phyloP scores from a whole-genome alignment of 441 rosid genomes.

The Breynia disticha region DNA sequence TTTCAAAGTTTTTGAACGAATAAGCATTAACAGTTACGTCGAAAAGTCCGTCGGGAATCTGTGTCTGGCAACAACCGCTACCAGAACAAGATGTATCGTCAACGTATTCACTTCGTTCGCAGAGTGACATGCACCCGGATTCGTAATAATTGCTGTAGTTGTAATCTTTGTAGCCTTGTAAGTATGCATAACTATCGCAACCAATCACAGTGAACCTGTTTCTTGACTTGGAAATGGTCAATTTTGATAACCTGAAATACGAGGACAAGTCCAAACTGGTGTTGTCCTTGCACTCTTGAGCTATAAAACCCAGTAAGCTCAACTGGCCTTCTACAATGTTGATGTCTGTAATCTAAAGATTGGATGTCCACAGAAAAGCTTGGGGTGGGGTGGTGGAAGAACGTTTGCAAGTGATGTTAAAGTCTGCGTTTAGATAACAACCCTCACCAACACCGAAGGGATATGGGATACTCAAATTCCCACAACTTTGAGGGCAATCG shows the following conservation, averaged over 20 bases:
- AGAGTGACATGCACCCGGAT: not conserved
- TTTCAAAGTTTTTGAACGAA: too few relatives aligned
- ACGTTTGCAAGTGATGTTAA: too few relatives aligned
- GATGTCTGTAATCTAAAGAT: not conserved
- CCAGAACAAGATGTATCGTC: not conserved
- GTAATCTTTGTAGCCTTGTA: not conserved
- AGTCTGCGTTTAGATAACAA: too few relatives aligned
- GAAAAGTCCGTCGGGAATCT: constrained; percentile 6
- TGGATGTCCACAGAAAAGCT: not conserved
- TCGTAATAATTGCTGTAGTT: too few relatives aligned
- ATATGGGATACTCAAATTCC: too few relatives aligned
- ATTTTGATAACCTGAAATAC: not conserved
- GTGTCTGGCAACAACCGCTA: constrained; percentile 10
- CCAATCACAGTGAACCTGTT: not conserved
- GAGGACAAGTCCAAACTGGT: not conserved
- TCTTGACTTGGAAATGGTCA: not conserved
- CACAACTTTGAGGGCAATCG: too few relatives aligned
- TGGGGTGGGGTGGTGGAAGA: not conserved
- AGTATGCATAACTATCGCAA: not conserved
- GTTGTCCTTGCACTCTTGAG: not conserved
- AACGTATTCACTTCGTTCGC: not conserved
- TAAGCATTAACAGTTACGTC: not conserved
- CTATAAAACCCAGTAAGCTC: not conserved
- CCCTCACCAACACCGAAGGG: too few relatives aligned
- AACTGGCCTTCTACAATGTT: not conserved